A percentile compares a stretch with the other conserved stretches of the same genome.
Evolutionary conservation across 148 eudicot species (phyloP).

Genomic region (Amaranthus hypochondriacus): DNA sequence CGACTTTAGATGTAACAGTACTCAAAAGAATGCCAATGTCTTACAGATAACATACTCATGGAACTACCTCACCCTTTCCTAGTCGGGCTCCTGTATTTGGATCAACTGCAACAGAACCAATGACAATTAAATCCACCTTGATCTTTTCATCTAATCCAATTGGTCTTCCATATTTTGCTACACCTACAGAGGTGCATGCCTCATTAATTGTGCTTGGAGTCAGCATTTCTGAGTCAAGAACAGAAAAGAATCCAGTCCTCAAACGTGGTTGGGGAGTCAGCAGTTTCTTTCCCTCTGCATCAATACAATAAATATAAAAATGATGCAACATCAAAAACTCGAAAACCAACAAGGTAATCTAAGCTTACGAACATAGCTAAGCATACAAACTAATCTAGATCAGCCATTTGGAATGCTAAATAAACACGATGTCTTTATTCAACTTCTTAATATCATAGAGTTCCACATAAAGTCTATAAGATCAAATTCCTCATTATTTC

Average conservation of each 20-base stretch:
- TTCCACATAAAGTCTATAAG: not conserved
- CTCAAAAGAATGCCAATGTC: not conserved
- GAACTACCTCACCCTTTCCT: conserved; percentile 95
- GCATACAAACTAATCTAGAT: not conserved
- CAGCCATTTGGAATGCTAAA: not conserved
- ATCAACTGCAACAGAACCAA: conserved; percentile 93
- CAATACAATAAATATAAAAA: not conserved
- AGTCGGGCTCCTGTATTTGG: conserved; percentile 91
- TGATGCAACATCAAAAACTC: not conserved
- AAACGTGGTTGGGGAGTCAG: conserved; percentile 94
- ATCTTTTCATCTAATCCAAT: conserved; percentile 87
- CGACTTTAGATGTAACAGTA: not conserved
- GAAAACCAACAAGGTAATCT: not conserved
- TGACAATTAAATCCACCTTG: conserved; percentile 80
- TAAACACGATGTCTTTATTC: not conserved
- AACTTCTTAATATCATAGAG: not conserved
- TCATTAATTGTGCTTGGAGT: conserved; percentile 59
- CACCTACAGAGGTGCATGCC: conserved; percentile 92
- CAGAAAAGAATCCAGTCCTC: conserved; percentile 90
- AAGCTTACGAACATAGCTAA: too few species aligned
- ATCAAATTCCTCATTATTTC: too few species aligned
- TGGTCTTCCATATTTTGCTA: conserved; percentile 83
- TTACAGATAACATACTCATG: not conserved
- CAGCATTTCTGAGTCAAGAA: conserved; percentile 56
- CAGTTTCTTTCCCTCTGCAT: conserved; percentile 70